Evolutionary conservation across 148 eudicot species (phyloP).

Genomic region (Chenopodium formosanum): DNA sequence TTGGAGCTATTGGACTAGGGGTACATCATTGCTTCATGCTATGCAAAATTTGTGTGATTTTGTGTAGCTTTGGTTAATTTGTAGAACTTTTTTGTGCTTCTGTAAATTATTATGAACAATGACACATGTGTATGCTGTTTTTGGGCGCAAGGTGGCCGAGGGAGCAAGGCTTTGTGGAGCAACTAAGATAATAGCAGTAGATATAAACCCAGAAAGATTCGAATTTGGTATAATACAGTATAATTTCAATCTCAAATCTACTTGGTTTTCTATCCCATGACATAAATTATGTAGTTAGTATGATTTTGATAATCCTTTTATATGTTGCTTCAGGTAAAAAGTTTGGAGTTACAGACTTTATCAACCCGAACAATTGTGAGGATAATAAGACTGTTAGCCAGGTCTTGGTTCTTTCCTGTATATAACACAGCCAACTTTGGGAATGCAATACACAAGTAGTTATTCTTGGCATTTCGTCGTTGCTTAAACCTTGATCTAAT

Average conservation of each 20-base stretch:
- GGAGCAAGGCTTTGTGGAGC: slow-evolving; percentile 92
- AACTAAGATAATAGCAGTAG: slow-evolving; percentile 77
- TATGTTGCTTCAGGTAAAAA: slow-evolving; percentile 45
- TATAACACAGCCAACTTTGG: not conserved
- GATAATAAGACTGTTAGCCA: slow-evolving; percentile 42
- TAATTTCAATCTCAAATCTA: not conserved
- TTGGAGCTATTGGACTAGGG: slow-evolving; percentile 89
- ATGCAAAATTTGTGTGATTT: slow-evolving; percentile 7
- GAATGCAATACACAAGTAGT: not conserved
- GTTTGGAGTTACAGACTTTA: slow-evolving; percentile 85
- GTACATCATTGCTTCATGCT: slow-evolving; percentile 26
- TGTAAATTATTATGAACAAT: not conserved
- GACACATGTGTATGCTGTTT: not conserved
- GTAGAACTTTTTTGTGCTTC: not conserved
- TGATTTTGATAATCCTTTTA: not conserved
- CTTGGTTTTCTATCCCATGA: not conserved
- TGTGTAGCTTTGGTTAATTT: not conserved
- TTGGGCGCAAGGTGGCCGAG: slow-evolving; percentile 64
- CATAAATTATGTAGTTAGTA: not conserved
- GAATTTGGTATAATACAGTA: slow-evolving; percentile 44
- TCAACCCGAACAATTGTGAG: slow-evolving; percentile 37
- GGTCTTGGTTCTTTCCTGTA: not conserved
- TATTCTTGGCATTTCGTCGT: not conserved
- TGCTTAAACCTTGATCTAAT: not conserved
- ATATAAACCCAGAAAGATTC: slow-evolving; percentile 65